Conservation (phyloP, 2,329 filamentous ascomycete species). For the Colletotrichum sp. region DNA sequence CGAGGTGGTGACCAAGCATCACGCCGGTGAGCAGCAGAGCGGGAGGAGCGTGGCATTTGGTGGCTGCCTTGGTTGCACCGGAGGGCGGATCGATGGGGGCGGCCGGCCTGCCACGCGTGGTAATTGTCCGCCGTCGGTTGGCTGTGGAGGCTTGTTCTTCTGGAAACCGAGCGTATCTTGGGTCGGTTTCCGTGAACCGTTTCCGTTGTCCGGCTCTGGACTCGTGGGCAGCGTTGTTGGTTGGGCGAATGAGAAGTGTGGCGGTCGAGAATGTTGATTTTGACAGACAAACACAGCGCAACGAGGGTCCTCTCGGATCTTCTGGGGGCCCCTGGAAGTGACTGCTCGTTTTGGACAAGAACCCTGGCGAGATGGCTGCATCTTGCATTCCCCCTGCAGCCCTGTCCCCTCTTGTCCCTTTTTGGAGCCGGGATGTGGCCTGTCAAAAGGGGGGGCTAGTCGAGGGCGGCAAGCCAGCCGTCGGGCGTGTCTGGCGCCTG, state of each 20-base stretch:
- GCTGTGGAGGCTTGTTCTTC: background rate
- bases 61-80: background rate
- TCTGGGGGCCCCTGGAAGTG: background rate
- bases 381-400: conserved; percentile 18
- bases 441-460: background rate
- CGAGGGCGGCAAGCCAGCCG: background rate
- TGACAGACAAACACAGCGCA: conserved; percentile 2
- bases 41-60: background rate
- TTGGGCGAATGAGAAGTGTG: background rate
- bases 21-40: background rate
- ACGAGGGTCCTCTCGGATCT: background rate
- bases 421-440: background rate
- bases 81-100: background rate
- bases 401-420: background rate
- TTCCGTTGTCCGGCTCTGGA: background rate
- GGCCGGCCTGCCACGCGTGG: background rate
- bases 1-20: background rate
- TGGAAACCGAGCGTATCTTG: background rate
- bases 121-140: background rate
- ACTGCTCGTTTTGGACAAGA: conserved; percentile 6
- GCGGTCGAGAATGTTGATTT: background rate
- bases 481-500: background rate
- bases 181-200: background rate
- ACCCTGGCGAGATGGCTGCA: conserved; percentile 3
- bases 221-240: background rate